These are phyloP conservation scores for Geotrichum europaeum DNA, from an alignment of 1,139 yeast species.

Conservation along the genomic window DNA sequence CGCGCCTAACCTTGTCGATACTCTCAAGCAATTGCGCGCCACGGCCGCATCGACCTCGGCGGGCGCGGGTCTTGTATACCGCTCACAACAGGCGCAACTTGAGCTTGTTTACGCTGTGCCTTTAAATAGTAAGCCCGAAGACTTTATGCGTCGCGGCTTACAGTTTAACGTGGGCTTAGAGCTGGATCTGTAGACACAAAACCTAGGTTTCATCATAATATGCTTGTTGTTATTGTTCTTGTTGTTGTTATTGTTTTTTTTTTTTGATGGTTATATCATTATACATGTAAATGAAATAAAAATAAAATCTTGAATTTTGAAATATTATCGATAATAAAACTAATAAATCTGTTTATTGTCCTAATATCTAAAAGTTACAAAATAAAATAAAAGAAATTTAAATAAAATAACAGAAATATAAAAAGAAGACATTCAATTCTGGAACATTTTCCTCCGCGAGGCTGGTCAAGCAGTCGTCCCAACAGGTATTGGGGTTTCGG, in stretches of 20 bases:
- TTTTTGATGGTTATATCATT: neutral
- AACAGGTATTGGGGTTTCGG: too few species aligned
- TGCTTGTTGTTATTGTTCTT: neutral
- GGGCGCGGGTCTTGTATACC: slow-evolving; percentile 22
- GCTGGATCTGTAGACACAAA: neutral
- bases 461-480: too few species aligned
- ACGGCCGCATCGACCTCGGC: slow-evolving; percentile 11
- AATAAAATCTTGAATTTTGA: neutral
- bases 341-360: too few species aligned
- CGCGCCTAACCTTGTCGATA: neutral
- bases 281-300: neutral
- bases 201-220: too few species aligned
- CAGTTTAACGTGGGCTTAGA: neutral
- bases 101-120: slow-evolving; percentile 16
- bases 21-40: neutral
- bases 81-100: slow-evolving; percentile 10
- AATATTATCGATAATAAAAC: neutral
- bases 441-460: too few species aligned
- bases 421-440: too few species aligned
- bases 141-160: neutral
- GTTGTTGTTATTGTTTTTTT: neutral
- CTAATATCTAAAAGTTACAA: too few species aligned
- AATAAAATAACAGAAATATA: too few species aligned
- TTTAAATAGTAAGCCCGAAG: neutral
- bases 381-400: too few species aligned